These are phyloP conservation scores for Quercus tomentella DNA, from an alignment of 331 rosid species.

Conservation along the genomic window DNA sequence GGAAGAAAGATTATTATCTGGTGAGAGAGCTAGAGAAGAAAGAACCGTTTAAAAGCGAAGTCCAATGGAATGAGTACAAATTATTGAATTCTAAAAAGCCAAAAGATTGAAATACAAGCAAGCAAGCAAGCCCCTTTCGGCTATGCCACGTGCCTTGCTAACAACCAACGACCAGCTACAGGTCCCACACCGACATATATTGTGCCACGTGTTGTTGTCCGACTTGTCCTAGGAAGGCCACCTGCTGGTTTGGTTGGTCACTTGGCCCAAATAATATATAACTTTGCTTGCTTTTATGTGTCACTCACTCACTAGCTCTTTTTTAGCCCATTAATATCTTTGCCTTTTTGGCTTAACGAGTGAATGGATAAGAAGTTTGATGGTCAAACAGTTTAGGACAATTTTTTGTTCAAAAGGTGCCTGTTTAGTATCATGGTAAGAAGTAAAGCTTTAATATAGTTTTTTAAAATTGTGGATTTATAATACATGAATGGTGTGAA, in stretches of 20 bases:
- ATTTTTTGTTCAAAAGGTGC: too few species aligned
- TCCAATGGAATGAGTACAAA: background rate
- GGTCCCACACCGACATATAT: slow-evolving; percentile 8
- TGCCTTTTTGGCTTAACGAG: slow-evolving; percentile 3
- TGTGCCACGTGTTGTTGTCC: slow-evolving; percentile 24
- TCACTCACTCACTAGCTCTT: background rate
- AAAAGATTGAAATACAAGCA: background rate
- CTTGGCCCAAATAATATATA: background rate
- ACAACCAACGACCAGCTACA: background rate
- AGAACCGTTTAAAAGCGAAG: too few species aligned
- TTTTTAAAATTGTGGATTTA: too few species aligned
- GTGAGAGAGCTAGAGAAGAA: background rate
- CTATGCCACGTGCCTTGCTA: slow-evolving; percentile 29
- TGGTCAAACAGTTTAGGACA: too few species aligned
- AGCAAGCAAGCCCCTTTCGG: slow-evolving; percentile 15
- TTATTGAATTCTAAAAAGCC: background rate
- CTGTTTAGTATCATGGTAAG: too few species aligned
- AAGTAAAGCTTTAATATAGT: too few species aligned
- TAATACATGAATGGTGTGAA: too few species aligned
- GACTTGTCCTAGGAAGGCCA: slow-evolving; percentile 17
- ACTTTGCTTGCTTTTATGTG: background rate
- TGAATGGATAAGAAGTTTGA: background rate
- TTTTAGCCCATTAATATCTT: background rate
- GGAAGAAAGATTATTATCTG: too few species aligned
- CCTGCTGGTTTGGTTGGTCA: background rate